Base-by-base conservation (phyloP, 805 yeast genomes). In the Metschnikowia cerradonensis region DNA sequence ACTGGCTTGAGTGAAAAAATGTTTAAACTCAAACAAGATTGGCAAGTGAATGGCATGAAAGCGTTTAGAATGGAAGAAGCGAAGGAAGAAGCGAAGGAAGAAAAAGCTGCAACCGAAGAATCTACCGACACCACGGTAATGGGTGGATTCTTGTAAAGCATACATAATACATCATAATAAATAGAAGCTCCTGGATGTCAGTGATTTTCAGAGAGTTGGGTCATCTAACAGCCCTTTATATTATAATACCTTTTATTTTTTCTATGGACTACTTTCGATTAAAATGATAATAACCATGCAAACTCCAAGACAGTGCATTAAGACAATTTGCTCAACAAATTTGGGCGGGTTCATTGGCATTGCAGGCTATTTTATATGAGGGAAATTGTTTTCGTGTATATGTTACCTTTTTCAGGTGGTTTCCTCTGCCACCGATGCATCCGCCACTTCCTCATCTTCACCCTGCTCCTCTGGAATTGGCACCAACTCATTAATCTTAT, bases 1-100 rank as follows among this genome's bases (percentile, higher is more conserved):
- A 76, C 83, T 20, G 83, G 86, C 17, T 78, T 85, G 4, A 78
- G 84, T 39, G 89, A 83, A 50, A 70, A 79, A 68, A 68, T 81
- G 36, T 82, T 78, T 14, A 72, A 68, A 46, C 67, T 80, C 48
- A 67, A 68, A 52, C 71, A 73, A 20, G 53, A 50, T 19, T 45
- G 51, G 55, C 45, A 52, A 32, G 41, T 50, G 8, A 51, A 54
- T 20, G 57, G 57, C 4, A 31, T 52, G 15, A 54, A 50, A 44
- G 57, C 54, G 3, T 50, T 52, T 31, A 43, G 37, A 26, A 41
- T 22, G 14, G 31, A 41, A 10, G 22, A 45, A 4, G 37, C 41
- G 4, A 45, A 46, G n/a, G 48, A 15, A 20, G 47, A 15, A 8
- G 46, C 19, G 7, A 49, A 41, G 6, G 23, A 41, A 13, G 30